Evolutionary conservation across 768 basidiomycete genomes (phyloP).

Genomic region (Tulasnella sp.): DNA sequence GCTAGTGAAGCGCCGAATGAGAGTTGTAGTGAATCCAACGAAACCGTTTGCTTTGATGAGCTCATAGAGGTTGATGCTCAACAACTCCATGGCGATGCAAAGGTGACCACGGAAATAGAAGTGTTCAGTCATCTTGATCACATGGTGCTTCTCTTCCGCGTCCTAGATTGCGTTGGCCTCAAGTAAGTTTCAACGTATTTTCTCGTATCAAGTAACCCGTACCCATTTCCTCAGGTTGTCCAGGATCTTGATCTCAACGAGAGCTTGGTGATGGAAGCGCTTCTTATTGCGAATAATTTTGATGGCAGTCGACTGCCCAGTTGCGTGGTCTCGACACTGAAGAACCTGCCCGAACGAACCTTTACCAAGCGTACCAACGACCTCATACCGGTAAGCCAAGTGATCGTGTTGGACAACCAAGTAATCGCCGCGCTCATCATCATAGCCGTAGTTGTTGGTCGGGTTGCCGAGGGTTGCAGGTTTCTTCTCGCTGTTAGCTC

Average conservation of each 20-base stretch:
- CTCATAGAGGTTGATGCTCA: constrained; percentile 98
- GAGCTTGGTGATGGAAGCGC: constrained; percentile 94
- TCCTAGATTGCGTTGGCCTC: constrained; percentile 51
- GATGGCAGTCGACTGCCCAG: constrained; percentile 94
- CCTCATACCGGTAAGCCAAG: constrained; percentile 93
- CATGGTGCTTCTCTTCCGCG: constrained; percentile 91
- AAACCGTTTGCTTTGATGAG: constrained; percentile 99
- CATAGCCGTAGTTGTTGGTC: constrained; percentile 89
- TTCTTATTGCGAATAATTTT: constrained; percentile 99
- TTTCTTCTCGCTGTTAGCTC: constrained; percentile 79
- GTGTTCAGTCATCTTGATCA: constrained; percentile 97
- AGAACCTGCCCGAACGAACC: constrained; percentile 98
- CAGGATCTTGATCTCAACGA: constrained; percentile 98
- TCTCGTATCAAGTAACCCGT: constrained; percentile 34
- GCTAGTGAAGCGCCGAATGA: constrained; percentile 93
- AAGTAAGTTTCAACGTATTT: neutral
- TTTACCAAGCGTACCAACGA: constrained; percentile 89
- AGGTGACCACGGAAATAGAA: constrained; percentile 98
- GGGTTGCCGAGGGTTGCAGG: constrained; percentile 65
- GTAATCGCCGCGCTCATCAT: constrained; percentile 98
- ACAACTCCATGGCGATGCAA: constrained; percentile 95
- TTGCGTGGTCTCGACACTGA: constrained; percentile 90
- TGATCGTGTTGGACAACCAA: constrained; percentile 86
- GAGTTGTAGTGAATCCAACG: constrained; percentile 90
- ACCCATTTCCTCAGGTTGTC: constrained; percentile 98